Evolutionary conservation across 2,329 filamentous ascomycete species (phyloP).

Genomic region (Dryadomyces quercus-mongolicae): DNA sequence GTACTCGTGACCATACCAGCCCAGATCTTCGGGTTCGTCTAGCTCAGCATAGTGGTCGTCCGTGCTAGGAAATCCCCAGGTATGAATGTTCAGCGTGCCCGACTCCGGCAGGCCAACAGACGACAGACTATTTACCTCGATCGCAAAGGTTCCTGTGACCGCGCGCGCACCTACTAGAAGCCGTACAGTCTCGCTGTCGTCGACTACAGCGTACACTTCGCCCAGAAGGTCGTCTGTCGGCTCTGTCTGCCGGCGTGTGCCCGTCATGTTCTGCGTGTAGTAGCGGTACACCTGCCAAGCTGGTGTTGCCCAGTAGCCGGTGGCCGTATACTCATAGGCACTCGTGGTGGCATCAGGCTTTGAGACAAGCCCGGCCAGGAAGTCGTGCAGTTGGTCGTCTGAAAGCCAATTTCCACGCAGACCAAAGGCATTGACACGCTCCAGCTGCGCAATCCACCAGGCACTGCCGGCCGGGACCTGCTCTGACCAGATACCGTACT

Average conservation of each 20-base stretch:
- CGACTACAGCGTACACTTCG: slow-evolving; percentile 2
- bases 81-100: slow-evolving; percentile 1
- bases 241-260: background rate
- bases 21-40: slow-evolving; percentile 19
- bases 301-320: background rate
- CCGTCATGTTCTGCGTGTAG: slow-evolving; percentile 6
- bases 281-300: slow-evolving; percentile 2
- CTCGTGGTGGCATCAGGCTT: background rate
- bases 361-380: slow-evolving; percentile 26
- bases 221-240: slow-evolving; percentile 1
- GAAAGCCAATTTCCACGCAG: slow-evolving; percentile 33
- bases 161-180: background rate
- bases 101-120: background rate
- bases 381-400: slow-evolving; percentile 28
- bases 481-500: slow-evolving; percentile 29
- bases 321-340: background rate
- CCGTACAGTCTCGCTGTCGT: background rate
- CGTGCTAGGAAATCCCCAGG: background rate
- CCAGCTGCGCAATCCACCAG: slow-evolving; percentile 34
- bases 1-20: slow-evolving; percentile 20
- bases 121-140: background rate
- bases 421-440: slow-evolving; percentile 28
- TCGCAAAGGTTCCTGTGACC: background rate
- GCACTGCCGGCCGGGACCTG: slow-evolving; percentile 27
- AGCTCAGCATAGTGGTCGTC: slow-evolving; percentile 15